Evolutionary conservation across 805 yeast genomes (phyloP).

Genomic region (Yarrowia phangngaensis): DNA sequence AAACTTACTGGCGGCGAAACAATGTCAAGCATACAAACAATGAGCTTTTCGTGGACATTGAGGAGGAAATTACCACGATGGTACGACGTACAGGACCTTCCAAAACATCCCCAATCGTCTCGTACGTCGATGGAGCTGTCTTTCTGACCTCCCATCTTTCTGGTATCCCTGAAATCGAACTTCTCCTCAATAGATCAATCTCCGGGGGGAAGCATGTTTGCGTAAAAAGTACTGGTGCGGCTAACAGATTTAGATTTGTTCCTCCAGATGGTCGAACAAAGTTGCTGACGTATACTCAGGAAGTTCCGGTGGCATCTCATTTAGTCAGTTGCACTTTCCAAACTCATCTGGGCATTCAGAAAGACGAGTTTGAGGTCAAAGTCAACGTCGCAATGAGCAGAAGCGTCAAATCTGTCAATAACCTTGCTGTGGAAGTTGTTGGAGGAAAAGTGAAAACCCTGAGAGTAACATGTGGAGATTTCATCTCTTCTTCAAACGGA

Average conservation of each 20-base stretch:
- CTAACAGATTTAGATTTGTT: constrained; percentile 45
- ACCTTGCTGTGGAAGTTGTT: constrained; percentile 45
- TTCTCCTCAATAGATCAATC: constrained; percentile 46
- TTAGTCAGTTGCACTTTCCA: constrained; percentile 53
- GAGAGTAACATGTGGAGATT: constrained; percentile 75
- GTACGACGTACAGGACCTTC: background rate
- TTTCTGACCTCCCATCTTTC: constrained; percentile 65
- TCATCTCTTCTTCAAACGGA: constrained; percentile 50
- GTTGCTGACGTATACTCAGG: constrained; percentile 60
- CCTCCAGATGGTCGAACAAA: constrained; percentile 84
- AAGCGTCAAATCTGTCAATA: constrained; percentile 48
- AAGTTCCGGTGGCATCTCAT: constrained; percentile 42
- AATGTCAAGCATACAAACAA: constrained; percentile 71
- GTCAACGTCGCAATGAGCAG: constrained; percentile 48
- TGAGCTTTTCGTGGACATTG: constrained; percentile 80
- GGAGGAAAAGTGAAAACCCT: constrained; percentile 48
- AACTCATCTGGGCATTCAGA: constrained; percentile 50
- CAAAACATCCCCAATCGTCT: constrained; percentile 31
- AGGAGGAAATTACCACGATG: constrained; percentile 45
- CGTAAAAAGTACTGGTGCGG: constrained; percentile 38
- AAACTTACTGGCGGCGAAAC: constrained; percentile 73
- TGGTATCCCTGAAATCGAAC: constrained; percentile 68
- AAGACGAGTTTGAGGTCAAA: constrained; percentile 61
- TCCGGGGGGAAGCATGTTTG: constrained; percentile 51
- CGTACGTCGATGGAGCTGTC: constrained; percentile 56